Evolutionary conservation across 2,329 filamentous ascomycete species (phyloP).

Genomic region (Pseudopyrenochaeta lycopersici): DNA sequence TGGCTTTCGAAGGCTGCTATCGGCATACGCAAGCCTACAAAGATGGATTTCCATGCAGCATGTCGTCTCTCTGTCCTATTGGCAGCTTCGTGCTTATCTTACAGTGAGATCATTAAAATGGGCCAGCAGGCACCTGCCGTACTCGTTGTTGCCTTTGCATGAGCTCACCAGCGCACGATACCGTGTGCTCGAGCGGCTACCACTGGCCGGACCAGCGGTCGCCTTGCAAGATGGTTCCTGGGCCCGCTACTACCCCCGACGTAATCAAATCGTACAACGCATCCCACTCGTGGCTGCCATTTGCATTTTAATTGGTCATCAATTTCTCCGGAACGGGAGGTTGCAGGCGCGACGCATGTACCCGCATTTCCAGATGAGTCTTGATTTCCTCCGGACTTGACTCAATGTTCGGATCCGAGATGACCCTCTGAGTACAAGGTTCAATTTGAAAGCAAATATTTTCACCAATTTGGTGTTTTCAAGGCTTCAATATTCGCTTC

Average conservation of each 20-base stretch:
- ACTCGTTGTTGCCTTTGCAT: constrained; percentile 4
- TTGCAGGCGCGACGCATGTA: constrained; percentile 3
- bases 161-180: constrained; percentile 2
- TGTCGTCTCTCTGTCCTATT: background rate
- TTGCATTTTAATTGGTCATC: background rate
- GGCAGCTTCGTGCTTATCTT: constrained; percentile 2
- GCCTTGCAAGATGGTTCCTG: constrained; percentile 4
- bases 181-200: background rate
- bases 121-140: constrained; percentile 1
- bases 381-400: background rate
- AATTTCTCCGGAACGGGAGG: background rate
- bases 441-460: background rate
- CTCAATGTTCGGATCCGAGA: background rate
- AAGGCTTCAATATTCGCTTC: too few species aligned
- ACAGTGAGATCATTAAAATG: constrained; percentile 5
- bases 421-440: background rate
- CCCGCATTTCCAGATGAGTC: constrained; percentile 7
- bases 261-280: background rate
- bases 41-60: background rate
- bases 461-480: background rate
- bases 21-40: background rate
- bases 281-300: constrained; percentile 7
- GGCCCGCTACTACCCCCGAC: background rate
- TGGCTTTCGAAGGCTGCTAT: background rate
- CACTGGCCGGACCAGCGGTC: constrained; percentile 2